Evolutionary conservation across 2,329 filamentous ascomycete genomes (phyloP), one percentile per base, ranked within the genome.

Genomic region (Alternaria incomplexa): DNA sequence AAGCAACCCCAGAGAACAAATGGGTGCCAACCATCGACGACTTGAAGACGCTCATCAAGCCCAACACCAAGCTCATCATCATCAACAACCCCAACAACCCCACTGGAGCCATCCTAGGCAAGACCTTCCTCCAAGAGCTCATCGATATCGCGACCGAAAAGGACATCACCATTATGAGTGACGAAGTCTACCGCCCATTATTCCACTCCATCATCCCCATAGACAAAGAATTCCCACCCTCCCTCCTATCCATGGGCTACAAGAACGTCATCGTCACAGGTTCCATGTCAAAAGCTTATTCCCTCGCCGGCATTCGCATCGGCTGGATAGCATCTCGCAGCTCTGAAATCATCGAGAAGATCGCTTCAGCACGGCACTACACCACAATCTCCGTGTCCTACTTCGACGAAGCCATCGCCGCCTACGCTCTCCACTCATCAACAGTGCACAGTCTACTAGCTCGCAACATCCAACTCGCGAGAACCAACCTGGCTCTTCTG

Each of bases 321-420:
- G 93, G 93, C 30, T 97, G 93, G 93, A 85, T 95, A 61, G 92
- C 91, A 4, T 90, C 89, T 13, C 87, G 88, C 25, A 87, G 88
- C 77, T 74, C 77, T 6, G 80, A 82, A 0, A 84, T 96, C 59
- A 85, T 95, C 56, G 85, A 89, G 54, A 82, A 85, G 13, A 84
- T 91, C 65, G 88, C 90, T 11, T 80, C 83, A 13, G 89, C 89
- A 2, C 85, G 93, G 44, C 90, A 96, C 77, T 96, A 96, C 82
- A 96, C 92, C 4, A 93, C 91, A 25, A 96, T 96, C 72, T 91
- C 90, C 43, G 92, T 96, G 0, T 92, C 91, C n/a, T 88, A 90
- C 73, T 82, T 97, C 7, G 93, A 96, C 76, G 92, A 97, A 76
- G 86, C 87, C 53, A 84, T 97, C 11, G 93, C 93, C 3, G 86